These are phyloP conservation scores for Nyssa sinensis DNA, from an alignment of 148 eudicot genomes.

Conservation along the genomic window DNA sequence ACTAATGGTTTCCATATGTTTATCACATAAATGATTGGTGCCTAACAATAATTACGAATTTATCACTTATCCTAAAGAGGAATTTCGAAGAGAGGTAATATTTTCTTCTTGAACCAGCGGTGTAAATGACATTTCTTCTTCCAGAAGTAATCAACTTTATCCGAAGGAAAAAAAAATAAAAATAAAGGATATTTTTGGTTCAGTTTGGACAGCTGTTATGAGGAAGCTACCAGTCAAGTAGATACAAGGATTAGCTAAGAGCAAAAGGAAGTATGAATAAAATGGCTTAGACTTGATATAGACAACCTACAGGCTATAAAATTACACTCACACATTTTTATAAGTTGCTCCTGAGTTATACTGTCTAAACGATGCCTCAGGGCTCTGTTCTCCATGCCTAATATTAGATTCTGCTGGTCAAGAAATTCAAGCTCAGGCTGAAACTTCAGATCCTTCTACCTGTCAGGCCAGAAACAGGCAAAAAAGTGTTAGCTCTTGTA, in stretches of 20 bases:
- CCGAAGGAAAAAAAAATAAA: no score
- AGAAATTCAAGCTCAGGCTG: slow-evolving; percentile 74
- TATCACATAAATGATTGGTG: no score
- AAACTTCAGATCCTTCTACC: slow-evolving; percentile 58
- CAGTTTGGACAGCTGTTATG: neutral
- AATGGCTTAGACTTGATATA: neutral
- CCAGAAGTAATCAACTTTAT: no score
- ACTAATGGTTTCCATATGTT: no score
- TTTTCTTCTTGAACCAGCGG: neutral
- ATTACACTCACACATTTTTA: slow-evolving; percentile 52
- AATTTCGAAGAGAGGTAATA: no score
- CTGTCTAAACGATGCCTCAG: slow-evolving; percentile 67
- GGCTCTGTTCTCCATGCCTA: slow-evolving; percentile 75
- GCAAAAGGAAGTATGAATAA: neutral
- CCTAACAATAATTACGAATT: no score
- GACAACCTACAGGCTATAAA: neutral
- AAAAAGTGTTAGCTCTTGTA: neutral
- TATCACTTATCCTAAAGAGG: no score
- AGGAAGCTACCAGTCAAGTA: neutral
- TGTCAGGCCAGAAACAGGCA: slow-evolving; percentile 20
- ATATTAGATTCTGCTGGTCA: slow-evolving; percentile 68
- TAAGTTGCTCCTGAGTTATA: slow-evolving; percentile 63
- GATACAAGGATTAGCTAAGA: neutral
- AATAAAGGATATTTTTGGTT: no score
- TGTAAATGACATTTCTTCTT: neutral